A percentile compares a stretch with the other conserved stretches of the same genome.
These are phyloP conservation scores for Leccinum arenicola DNA, from an alignment of 768 basidiomycete species.

Conservation along the genomic window DNA sequence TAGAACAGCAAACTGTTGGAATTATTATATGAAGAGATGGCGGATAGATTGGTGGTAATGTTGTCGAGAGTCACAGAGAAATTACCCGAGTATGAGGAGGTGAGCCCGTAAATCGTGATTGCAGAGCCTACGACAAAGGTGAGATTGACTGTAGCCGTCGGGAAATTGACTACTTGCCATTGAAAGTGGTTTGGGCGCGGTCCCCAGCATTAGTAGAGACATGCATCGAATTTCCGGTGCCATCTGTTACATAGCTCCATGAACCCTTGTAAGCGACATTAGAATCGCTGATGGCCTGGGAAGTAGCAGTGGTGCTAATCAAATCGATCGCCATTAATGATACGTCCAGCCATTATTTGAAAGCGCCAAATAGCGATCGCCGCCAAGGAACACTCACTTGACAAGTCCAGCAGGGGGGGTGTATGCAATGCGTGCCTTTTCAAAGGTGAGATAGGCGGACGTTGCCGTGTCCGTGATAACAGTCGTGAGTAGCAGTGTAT, in stretches of 20 bases:
- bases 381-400: conserved; percentile 34
- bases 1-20: conserved; percentile 59
- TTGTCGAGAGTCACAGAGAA: conserved; percentile 60
- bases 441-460: conserved; percentile 50
- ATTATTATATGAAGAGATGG: conserved; percentile 50
- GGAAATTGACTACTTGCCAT: conserved; percentile 37
- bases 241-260: conserved; percentile 47
- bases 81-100: conserved; percentile 53
- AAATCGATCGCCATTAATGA: conserved; percentile 24
- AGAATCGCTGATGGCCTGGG: conserved; percentile 42
- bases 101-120: conserved; percentile 57
- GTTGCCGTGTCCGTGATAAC: conserved; percentile 34
- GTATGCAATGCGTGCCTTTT: conserved; percentile 51
- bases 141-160: neutral
- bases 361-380: conserved; percentile 3
- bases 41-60: conserved; percentile 45
- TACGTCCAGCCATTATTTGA: conserved; percentile 5
- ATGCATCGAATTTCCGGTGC: conserved; percentile 29
- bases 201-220: conserved; percentile 44
- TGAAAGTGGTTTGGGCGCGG: conserved; percentile 40
- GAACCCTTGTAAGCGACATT: conserved; percentile 49
- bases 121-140: conserved; percentile 48
- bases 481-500: conserved; percentile 55
- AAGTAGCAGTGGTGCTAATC: conserved; percentile 34
- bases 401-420: conserved; percentile 28